A percentile compares a stretch with the other conserved stretches of the same genome.
Conservation (phyloP, 768 basidiomycete species). For the Podaxis rugospora region DNA sequence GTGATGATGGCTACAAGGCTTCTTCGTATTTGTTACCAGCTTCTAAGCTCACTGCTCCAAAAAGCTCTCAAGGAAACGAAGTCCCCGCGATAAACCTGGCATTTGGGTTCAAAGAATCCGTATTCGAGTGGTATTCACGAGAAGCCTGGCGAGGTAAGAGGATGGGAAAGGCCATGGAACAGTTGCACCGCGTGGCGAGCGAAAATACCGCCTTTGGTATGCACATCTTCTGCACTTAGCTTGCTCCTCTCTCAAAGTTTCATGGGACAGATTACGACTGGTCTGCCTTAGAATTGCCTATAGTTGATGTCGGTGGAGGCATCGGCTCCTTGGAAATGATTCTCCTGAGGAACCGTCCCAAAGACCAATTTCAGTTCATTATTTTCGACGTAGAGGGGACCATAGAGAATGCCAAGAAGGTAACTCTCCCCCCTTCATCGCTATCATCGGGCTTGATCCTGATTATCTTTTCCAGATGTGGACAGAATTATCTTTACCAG, state of each 20-base stretch:
- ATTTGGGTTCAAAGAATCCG: not conserved
- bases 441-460: not conserved
- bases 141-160: conserved; percentile 6
- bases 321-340: conserved; percentile 2
- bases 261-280: not conserved
- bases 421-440: too few relatives aligned
- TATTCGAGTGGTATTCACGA: not conserved
- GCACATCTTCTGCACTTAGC: not conserved
- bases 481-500: not conserved
- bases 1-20: conserved; percentile 3
- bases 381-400: not conserved
- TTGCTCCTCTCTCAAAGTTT: not conserved
- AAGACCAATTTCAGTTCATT: not conserved
- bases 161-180: conserved; percentile 5
- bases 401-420: conserved; percentile 1
- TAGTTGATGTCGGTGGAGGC: conserved; percentile 5
- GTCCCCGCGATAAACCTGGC: not conserved
- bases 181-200: not conserved
- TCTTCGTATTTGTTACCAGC: not conserved
- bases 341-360: not conserved
- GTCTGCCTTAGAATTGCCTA: not conserved
- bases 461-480: not conserved
- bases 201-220: not conserved
- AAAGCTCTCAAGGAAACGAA: not conserved
- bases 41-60: not conserved